Base-by-base conservation (phyloP, 495 filamentous ascomycete genomes). In the Penicillium chermesinum region DNA sequence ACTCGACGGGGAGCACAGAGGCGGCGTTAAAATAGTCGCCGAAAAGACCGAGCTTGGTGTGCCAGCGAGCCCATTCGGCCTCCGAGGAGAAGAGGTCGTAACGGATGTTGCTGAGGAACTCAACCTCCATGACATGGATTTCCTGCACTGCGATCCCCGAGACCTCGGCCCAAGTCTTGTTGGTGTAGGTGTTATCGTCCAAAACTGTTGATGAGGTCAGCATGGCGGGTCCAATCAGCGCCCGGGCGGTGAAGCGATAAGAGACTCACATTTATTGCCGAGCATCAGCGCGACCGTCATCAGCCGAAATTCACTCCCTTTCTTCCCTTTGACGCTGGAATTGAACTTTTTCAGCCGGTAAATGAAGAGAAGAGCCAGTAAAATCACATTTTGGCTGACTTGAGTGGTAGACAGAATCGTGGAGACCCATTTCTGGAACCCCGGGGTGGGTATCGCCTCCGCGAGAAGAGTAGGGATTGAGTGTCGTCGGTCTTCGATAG, bases 111-210 rank as follows among this genome's bases (percentile, higher is more conserved):
- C 93, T 96, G 48, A 99, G 75, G 58, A 99, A 99, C 65, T 99
- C 94, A 0, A 99, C 94, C 63, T 99, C 94, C 94, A 99, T 99
- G 33, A 96, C 83, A 61, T 99, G 94, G 35, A 99, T 95, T 67
- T 99, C 94, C 44, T 82, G 82, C 10, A 97, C 94, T 3, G 87
- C 85, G 49, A 99, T 95, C 14, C 88, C 85, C 18, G 94, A 96
- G 36, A 99, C 94, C 56, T 99, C 94, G 12, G 94, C 93, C 94
- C 94, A 99, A 1, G 94, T 97, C 74, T 97, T 96, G 74, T 99
- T 99, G 43, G 94, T 97, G 68, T 97, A 99, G 1, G 94, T 97
- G 65, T 97, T 99, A 60, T 99, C 94, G 62, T 99, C 94, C 53
- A 99, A 71, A 59, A 96, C 86, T 90, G 50, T 9, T 36, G 43